Evolutionary conservation across 129 eudicot species (phyloP).

Genomic region (Chrysanthemum makinoi): DNA sequence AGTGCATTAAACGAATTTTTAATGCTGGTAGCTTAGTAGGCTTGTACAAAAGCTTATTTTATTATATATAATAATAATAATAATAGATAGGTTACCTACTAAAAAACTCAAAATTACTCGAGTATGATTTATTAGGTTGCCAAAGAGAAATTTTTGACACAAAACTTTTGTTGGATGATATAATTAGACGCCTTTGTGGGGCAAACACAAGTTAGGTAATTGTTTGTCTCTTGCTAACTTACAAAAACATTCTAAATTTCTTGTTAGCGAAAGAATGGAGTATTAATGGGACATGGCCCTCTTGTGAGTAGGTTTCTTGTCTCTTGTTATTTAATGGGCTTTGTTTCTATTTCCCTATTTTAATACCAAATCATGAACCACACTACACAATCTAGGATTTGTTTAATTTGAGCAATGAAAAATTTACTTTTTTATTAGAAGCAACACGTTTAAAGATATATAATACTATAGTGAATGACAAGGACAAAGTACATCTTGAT

Average conservation of each 20-base stretch:
- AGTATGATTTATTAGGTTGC: too few species aligned
- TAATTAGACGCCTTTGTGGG: slow-evolving; percentile 24
- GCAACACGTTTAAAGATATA: slow-evolving; percentile 21
- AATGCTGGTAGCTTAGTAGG: too few species aligned
- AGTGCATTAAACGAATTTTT: too few species aligned
- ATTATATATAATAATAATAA: too few species aligned
- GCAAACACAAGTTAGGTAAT: slow-evolving; percentile 31
- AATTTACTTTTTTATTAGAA: not conserved
- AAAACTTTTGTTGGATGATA: not conserved
- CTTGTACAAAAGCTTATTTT: too few species aligned
- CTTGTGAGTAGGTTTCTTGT: slow-evolving; percentile 31
- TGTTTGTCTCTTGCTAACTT: slow-evolving; percentile 28
- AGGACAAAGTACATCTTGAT: slow-evolving; percentile 34
- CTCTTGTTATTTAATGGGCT: slow-evolving; percentile 23
- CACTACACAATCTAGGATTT: slow-evolving; percentile 9
- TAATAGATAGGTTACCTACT: too few species aligned
- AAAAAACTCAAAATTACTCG: too few species aligned
- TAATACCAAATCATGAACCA: slow-evolving; percentile 17
- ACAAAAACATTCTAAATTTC: slow-evolving; percentile 28
- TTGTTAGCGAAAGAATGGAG: slow-evolving; percentile 24
- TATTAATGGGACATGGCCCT: slow-evolving; percentile 26
- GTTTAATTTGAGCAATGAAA: slow-evolving; percentile 3
- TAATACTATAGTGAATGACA: not conserved
- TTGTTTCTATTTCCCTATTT: slow-evolving; percentile 27
- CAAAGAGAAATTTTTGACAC: too few species aligned